Evolutionary conservation across 345 rosid genomes (phyloP).

Genomic region (Anacardium occidentale): DNA sequence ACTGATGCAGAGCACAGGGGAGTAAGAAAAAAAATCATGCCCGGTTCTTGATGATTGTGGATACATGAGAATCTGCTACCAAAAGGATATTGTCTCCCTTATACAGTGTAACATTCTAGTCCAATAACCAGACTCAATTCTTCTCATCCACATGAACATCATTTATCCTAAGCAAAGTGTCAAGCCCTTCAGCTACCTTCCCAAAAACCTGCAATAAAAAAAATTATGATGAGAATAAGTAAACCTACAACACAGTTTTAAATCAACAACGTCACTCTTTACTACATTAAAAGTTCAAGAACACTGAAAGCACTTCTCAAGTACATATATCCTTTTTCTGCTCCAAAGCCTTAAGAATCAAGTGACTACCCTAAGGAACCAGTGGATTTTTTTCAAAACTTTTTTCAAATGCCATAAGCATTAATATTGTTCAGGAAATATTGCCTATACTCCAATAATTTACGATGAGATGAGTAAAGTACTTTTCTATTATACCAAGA

Average conservation of each 20-base stretch:
- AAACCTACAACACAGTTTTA: not conserved
- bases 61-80: too few species aligned
- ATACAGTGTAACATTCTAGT: too few species aligned
- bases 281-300: not conserved
- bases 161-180: constrained; percentile 77
- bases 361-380: not conserved
- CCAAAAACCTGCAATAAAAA: constrained; percentile 70
- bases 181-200: constrained; percentile 89
- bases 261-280: not conserved
- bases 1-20: too few species aligned
- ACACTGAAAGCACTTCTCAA: not conserved
- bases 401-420: not conserved
- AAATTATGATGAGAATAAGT: not conserved
- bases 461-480: not conserved
- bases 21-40: too few species aligned
- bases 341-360: not conserved
- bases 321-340: constrained; percentile 1
- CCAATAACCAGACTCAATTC: too few species aligned
- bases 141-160: constrained; percentile 89
- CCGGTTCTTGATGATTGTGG: too few species aligned
- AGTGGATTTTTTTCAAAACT: not conserved
- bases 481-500: not conserved
- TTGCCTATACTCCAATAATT: not conserved
- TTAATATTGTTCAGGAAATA: not conserved
- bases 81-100: too few species aligned